Evolutionary conservation across 441 rosid species (phyloP).

Genomic region (Lagerstroemia fauriei): DNA sequence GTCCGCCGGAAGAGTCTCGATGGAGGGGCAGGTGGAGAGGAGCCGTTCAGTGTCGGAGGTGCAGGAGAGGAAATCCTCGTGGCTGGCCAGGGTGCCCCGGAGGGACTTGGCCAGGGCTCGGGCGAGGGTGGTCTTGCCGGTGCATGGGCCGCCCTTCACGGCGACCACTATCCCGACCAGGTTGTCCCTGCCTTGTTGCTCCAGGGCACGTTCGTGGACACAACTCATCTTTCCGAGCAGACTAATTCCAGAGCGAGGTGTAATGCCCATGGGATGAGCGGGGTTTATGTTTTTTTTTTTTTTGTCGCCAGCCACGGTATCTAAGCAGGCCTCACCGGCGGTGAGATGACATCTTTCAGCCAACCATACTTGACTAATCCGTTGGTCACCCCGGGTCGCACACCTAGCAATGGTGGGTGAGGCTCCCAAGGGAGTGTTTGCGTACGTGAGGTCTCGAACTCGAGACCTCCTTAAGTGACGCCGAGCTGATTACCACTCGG

Average conservation of each 20-base stretch:
- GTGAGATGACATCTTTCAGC: no score
- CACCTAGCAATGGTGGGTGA: no score
- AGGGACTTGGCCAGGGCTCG: neutral
- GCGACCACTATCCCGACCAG: neutral
- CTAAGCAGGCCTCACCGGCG: no score
- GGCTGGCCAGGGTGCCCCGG: neutral
- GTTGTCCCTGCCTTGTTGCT: neutral
- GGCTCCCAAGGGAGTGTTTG: no score
- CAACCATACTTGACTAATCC: no score
- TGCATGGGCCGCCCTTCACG: neutral
- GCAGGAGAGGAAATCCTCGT: neutral
- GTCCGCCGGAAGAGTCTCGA: neutral
- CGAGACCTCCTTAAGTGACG: no score
- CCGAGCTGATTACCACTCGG: no score
- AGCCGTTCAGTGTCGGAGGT: neutral
- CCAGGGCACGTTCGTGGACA: neutral
- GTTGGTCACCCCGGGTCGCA: no score
- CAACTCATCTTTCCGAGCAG: neutral
- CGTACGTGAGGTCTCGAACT: no score
- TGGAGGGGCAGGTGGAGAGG: neutral
- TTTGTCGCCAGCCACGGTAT: no score
- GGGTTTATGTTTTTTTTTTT: no score
- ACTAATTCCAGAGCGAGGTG: neutral
- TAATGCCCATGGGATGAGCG: no score
- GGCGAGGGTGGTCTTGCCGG: neutral